phyloP scores from a whole-genome alignment of 1,284 basidiomycete species.

The Porodaedalea pini region DNA sequence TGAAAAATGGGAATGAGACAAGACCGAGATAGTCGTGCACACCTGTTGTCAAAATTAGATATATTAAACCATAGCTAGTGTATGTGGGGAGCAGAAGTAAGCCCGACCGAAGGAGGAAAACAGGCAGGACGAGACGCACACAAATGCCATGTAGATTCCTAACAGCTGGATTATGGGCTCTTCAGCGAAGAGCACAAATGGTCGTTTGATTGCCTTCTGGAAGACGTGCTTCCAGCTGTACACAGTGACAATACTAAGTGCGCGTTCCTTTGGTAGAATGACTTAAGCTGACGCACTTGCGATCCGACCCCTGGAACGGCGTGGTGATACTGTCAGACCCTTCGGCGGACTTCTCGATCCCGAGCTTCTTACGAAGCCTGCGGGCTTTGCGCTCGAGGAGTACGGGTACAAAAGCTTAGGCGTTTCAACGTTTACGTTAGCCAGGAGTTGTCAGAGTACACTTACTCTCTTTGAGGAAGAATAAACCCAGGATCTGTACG shows the following conservation, averaged over 20 bases:
- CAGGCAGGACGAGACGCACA: too few species aligned
- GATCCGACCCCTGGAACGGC: constrained; percentile 28
- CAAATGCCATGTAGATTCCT: constrained; percentile 47
- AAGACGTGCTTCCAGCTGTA: constrained; percentile 37
- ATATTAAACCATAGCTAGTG: constrained; percentile 32
- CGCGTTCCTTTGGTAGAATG: neutral
- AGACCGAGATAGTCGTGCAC: neutral
- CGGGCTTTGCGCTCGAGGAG: constrained; percentile 45
- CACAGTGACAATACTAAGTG: neutral
- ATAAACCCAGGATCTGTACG: constrained; percentile 38
- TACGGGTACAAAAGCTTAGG: constrained; percentile 41
- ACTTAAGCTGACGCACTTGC: constrained; percentile 13
- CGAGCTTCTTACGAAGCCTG: constrained; percentile 38
- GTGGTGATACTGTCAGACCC: constrained; percentile 26
- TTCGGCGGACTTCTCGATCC: neutral
- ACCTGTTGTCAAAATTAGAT: constrained; percentile 50
- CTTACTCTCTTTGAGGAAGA: constrained; percentile 46
- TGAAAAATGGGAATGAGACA: constrained; percentile 28
- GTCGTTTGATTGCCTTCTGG: constrained; percentile 38
- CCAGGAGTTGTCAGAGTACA: neutral
- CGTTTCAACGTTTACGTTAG: neutral
- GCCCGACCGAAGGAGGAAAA: neutral
- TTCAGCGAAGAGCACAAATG: constrained; percentile 41
- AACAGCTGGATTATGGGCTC: constrained; percentile 47
- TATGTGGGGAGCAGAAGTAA: constrained; percentile 37